A percentile compares a stretch with the other conserved stretches of the same genome.
Conservation (phyloP, 495 filamentous ascomycete species). For the Annulohypoxylon bovei region DNA sequence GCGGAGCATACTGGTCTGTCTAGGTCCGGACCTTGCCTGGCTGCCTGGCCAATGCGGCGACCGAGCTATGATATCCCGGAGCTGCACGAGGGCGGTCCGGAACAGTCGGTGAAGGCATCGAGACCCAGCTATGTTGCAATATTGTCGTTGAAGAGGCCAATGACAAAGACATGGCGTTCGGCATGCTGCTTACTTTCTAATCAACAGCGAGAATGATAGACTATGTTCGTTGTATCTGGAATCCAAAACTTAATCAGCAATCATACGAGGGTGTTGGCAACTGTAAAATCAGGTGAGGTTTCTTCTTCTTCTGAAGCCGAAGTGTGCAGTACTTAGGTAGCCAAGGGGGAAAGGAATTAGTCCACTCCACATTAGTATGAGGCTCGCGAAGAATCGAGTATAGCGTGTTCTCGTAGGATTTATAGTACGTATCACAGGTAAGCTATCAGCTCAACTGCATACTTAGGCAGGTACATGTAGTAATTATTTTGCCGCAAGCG, state of each 20-base stretch:
- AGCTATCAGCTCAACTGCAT: not conserved
- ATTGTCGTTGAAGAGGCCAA: not conserved
- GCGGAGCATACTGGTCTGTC: conserved; percentile 1
- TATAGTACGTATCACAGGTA: not conserved
- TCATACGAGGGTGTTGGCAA: conserved; percentile 10
- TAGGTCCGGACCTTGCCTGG: not conserved
- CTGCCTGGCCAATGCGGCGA: conserved; percentile 4
- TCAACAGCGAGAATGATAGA: not conserved
- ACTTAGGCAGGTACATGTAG: not conserved
- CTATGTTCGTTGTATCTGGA: not conserved
- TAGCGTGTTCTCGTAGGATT: conserved; percentile 1
- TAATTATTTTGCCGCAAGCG: not conserved
- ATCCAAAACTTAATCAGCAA: not conserved
- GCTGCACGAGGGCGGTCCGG: conserved; percentile 33
- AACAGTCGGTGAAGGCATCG: conserved; percentile 37
- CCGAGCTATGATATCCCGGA: conserved; percentile 32
- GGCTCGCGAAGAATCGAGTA: not conserved
- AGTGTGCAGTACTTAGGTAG: not conserved
- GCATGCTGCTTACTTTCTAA: conserved; percentile 4
- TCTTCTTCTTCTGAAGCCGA: not conserved
- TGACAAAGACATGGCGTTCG: conserved; percentile 5
- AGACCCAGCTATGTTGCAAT: conserved; percentile 7
- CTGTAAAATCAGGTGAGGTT: not conserved
- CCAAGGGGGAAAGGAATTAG: not conserved
- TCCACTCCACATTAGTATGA: not conserved